Percentiles rank a stretch among this genome's conserved stretches.
Evolutionary conservation across 768 basidiomycete species (phyloP).

Genomic region (Solioccasus polychromus): DNA sequence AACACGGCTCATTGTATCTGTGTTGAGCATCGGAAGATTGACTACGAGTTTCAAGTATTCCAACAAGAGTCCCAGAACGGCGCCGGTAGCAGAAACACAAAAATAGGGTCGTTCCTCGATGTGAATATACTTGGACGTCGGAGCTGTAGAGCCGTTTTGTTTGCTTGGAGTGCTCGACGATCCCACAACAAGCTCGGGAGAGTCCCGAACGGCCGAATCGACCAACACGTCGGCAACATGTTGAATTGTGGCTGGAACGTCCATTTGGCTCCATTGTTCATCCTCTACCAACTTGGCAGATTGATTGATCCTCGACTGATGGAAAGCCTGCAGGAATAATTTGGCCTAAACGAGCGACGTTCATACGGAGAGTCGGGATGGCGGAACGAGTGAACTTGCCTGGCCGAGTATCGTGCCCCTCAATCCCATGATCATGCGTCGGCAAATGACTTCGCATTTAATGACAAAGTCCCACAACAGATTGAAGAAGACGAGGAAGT

Average conservation of each 20-base stretch:
- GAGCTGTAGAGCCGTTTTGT: slow-evolving; percentile 18
- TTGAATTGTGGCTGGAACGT: slow-evolving; percentile 68
- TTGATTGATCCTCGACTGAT: slow-evolving; percentile 71
- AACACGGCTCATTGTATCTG: slow-evolving; percentile 90
- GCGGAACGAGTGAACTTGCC: slow-evolving; percentile 38
- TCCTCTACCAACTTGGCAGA: slow-evolving; percentile 93
- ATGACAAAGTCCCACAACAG: slow-evolving; percentile 90
- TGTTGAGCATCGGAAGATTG: slow-evolving; percentile 85
- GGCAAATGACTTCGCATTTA: slow-evolving; percentile 78
- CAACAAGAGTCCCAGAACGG: slow-evolving; percentile 64
- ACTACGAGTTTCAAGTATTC: slow-evolving; percentile 89
- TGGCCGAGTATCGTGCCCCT: slow-evolving; percentile 84
- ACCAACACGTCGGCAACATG: slow-evolving; percentile 70
- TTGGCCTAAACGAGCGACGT: slow-evolving; percentile 57
- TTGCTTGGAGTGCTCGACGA: slow-evolving; percentile 15
- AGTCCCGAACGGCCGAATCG: slow-evolving; percentile 79
- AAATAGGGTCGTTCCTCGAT: slow-evolving; percentile 87
- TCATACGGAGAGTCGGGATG: not conserved
- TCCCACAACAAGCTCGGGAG: slow-evolving; percentile 58
- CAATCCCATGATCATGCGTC: slow-evolving; percentile 90
- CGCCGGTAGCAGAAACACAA: slow-evolving; percentile 80
- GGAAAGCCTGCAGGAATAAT: slow-evolving; percentile 81
- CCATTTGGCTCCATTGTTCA: slow-evolving; percentile 84
- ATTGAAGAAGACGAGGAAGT: slow-evolving; percentile 81
- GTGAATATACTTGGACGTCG: slow-evolving; percentile 55